Base-by-base conservation (phyloP, 2,329 filamentous ascomycete genomes). In the Coniochaeta sp. region DNA sequence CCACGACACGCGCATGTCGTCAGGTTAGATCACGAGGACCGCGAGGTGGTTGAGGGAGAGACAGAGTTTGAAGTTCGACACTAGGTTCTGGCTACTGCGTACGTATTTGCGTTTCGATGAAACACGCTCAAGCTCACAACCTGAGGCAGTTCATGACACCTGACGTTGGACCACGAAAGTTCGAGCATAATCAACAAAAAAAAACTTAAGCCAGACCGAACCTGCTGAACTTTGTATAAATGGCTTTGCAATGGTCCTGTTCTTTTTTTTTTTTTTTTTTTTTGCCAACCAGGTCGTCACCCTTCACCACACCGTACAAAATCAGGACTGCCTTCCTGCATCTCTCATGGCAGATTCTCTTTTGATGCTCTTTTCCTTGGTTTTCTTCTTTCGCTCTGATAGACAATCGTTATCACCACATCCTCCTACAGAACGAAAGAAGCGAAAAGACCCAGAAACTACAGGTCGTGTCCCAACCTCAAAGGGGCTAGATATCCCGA, bases 1-100 rank as follows among this genome's bases (percentile, higher is more conserved):
- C 93, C 93, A 0, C 77, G 80, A 1, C 79, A 84, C 59, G 87
- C 93, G 1, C 82, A 82, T 26, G 93, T 98, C 0, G 85, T 86
- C 40, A 87, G 88, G 66, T 76, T 96, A 8, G 88, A 93, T 63
- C 85, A 86, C 63, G 83, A 86, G 62, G 83, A 88, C 0, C 81
- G 91, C 6, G 81, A 86, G 0, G 68, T 83, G 0, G 81, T 89
- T 50, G 80, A 89, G 1, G 88, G 81, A 7, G 92, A 96, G 70
- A 74, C 69, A n/a, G 75, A 75, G 4, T 96, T 96, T 67, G 74
- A 79, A 17, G 77, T 90, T 36, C 76, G 79, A 30, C 74, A 71
- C 50, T 77, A 47, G 19, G 42, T 12, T 24, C 9, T 47, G 19
- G 19, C 19, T 10, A 17, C 42, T 47, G 14, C 42, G 42, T 47